Percentiles rank a stretch among this genome's conserved stretches.
These are phyloP conservation scores for Bonia amplexicaulis DNA, from an alignment of 176 grass and related monocot genomes.

Conservation along the genomic window DNA sequence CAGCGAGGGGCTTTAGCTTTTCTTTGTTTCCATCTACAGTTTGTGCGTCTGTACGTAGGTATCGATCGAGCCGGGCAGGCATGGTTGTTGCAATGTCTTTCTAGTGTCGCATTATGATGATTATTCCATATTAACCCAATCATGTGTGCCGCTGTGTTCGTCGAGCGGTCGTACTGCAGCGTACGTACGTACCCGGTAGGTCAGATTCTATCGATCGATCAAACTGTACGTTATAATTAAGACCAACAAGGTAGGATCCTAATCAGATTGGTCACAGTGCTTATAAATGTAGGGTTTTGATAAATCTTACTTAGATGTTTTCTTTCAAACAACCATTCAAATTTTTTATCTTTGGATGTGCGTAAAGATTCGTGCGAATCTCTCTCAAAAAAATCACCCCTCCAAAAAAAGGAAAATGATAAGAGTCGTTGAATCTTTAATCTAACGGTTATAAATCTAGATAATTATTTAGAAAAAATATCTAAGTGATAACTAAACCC, in stretches of 20 bases:
- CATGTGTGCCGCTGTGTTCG: not conserved
- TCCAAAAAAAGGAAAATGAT: no score
- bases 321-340: no score
- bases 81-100: constrained; percentile 14
- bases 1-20: constrained; percentile 15
- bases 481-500: no score
- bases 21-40: not conserved
- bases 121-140: constrained; percentile 16
- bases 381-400: no score
- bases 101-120: not conserved
- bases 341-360: no score
- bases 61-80: not conserved
- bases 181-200: constrained; percentile 6
- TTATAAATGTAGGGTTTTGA: constrained; percentile 17
- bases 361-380: no score
- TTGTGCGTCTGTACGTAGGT: not conserved
- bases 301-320: no score
- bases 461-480: no score
- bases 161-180: not conserved
- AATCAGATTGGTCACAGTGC: not conserved
- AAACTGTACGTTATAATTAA: not conserved
- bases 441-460: no score
- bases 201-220: not conserved
- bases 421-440: no score
- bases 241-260: not conserved